Percentiles rank a stretch among this genome's conserved stretches.
These are phyloP conservation scores for Vaccinium vitisidaea DNA, from an alignment of 148 eudicot species.

Conservation along the genomic window DNA sequence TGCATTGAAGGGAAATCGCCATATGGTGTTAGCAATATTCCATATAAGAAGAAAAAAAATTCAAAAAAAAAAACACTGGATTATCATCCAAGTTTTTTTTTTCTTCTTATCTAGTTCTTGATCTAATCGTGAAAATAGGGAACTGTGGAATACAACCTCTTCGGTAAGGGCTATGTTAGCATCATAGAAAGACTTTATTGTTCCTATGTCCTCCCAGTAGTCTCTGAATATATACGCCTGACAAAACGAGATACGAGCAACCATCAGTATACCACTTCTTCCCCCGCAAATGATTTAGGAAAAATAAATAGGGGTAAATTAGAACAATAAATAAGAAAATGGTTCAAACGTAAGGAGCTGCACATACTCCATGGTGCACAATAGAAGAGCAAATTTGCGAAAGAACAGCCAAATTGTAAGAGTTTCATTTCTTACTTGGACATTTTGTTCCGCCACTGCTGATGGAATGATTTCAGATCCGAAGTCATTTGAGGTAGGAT, in stretches of 20 bases:
- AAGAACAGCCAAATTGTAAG: neutral
- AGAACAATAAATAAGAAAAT: neutral
- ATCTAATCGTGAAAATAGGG: neutral
- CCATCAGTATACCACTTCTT: neutral
- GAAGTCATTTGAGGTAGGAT: constrained; percentile 79
- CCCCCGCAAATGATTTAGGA: neutral
- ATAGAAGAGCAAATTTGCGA: neutral
- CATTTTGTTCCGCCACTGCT: constrained; percentile 59
- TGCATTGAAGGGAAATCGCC: constrained; percentile 27
- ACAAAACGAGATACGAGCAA: constrained; percentile 3
- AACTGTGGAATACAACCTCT: constrained; percentile 50
- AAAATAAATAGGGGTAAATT: neutral
- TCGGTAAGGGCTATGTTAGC: constrained; percentile 90
- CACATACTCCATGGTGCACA: neutral
- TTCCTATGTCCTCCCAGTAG: constrained; percentile 99
- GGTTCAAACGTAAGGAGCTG: neutral
- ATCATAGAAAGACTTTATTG: constrained; percentile 75
- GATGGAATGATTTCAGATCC: constrained; percentile 93
- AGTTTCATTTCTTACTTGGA: constrained; percentile 50
- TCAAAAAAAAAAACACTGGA: neutral
- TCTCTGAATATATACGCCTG: constrained; percentile 94
- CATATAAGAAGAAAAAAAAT: neutral
- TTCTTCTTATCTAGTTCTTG: neutral
- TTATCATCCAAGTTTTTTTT: neutral
- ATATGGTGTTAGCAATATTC: neutral